phyloP scores from a whole-genome alignment of 345 rosid genomes.

The Zanthoxylum bungeanum region DNA sequence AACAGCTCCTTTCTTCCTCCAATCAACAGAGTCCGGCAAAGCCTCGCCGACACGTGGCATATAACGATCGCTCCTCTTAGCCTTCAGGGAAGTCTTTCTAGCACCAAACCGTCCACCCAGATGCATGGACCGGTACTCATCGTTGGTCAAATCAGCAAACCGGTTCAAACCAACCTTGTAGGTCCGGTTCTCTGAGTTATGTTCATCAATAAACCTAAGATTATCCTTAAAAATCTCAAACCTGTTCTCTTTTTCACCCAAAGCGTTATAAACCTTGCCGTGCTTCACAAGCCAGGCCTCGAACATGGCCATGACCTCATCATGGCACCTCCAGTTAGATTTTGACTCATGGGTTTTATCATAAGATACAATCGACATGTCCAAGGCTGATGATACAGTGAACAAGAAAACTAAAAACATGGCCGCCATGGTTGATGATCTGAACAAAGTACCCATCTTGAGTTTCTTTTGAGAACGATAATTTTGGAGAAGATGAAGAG shows the following conservation, averaged over 20 bases:
- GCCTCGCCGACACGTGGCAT: slow-evolving; percentile 56
- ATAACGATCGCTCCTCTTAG: slow-evolving; percentile 50
- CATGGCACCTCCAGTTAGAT: slow-evolving; percentile 52
- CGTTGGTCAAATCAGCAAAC: slow-evolving; percentile 89
- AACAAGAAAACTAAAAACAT: slow-evolving; percentile 38
- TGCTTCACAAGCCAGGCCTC: slow-evolving; percentile 72
- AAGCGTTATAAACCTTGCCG: slow-evolving; percentile 57
- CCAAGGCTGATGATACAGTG: slow-evolving; percentile 57
- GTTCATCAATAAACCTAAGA: slow-evolving; percentile 74
- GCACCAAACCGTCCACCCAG: slow-evolving; percentile 47
- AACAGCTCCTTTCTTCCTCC: slow-evolving; percentile 84
- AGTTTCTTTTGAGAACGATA: background rate
- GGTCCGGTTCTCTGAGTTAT: slow-evolving; percentile 57
- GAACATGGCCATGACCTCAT: slow-evolving; percentile 59
- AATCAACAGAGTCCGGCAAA: slow-evolving; percentile 69
- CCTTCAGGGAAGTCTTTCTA: slow-evolving; percentile 28
- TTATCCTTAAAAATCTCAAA: slow-evolving; percentile 83
- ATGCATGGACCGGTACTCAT: slow-evolving; percentile 76
- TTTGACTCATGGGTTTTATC: slow-evolving; percentile 44
- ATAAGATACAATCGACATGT: slow-evolving; percentile 77
- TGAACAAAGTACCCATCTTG: slow-evolving; percentile 41
- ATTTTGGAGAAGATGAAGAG: background rate
- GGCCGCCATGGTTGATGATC: slow-evolving; percentile 20
- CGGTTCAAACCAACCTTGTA: slow-evolving; percentile 72
- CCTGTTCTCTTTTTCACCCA: slow-evolving; percentile 69